Percentiles rank a stretch among this genome's conserved stretches.
phyloP scores from a whole-genome alignment of 305 asterid species.

The Euphrasia arctica region DNA sequence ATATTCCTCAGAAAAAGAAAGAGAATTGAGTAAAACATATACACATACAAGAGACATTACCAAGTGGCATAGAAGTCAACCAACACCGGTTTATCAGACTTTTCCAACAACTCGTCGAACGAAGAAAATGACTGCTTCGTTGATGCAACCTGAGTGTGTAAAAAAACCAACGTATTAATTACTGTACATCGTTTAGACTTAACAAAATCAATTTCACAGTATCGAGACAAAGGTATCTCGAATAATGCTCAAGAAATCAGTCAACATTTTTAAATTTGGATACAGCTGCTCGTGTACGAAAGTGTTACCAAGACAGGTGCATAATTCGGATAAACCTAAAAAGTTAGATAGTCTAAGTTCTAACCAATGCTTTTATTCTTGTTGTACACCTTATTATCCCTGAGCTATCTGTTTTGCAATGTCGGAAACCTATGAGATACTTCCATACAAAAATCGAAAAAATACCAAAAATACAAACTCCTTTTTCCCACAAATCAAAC shows the following conservation, averaged over 20 bases:
- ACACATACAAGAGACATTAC: slow-evolving; percentile 37
- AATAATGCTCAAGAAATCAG: slow-evolving; percentile 1
- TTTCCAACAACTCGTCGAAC: slow-evolving; percentile 72
- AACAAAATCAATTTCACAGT: neutral
- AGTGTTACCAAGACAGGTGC: neutral
- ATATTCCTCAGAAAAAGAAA: slow-evolving; percentile 15
- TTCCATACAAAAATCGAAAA: neutral
- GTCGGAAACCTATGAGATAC: slow-evolving; percentile 2
- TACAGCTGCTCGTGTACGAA: neutral
- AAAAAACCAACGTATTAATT: slow-evolving; percentile 1
- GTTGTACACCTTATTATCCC: neutral
- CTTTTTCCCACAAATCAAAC: slow-evolving; percentile 1
- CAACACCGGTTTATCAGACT: slow-evolving; percentile 75
- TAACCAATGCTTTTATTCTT: neutral
- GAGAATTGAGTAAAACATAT: no score
- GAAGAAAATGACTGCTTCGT: slow-evolving; percentile 78
- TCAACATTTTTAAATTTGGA: neutral
- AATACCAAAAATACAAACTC: no score
- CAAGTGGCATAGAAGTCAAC: slow-evolving; percentile 98
- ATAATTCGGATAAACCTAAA: neutral
- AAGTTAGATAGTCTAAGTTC: neutral
- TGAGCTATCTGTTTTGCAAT: slow-evolving; percentile 16
- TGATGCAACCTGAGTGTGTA: slow-evolving; percentile 49
- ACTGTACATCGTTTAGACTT: neutral
- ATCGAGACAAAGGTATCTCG: neutral